A percentile compares a stretch with the other conserved stretches of the same genome.
Conservation (phyloP, 306 rosid species). For the Cicer pinnatifidum region DNA sequence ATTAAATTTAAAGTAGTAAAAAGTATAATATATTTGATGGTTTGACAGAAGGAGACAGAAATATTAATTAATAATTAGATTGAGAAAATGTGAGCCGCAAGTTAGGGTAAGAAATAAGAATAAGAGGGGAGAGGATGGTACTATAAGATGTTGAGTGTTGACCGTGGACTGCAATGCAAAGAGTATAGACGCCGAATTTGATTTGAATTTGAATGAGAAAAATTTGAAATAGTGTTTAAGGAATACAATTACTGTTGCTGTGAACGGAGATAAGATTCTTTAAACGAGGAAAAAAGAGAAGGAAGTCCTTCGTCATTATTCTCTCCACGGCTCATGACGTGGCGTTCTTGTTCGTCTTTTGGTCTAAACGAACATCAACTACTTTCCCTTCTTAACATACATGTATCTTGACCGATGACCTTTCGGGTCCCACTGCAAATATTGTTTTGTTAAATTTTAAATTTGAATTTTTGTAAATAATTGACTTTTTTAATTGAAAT, state of each 20-base stretch:
- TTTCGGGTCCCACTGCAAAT: constrained; percentile 21
- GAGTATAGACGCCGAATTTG: constrained; percentile 64
- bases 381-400: neutral
- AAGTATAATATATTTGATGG: neutral
- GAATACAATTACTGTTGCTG: neutral
- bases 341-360: neutral
- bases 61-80: neutral
- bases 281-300: constrained; percentile 43
- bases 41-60: neutral
- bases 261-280: constrained; percentile 45
- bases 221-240: neutral
- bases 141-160: constrained; percentile 26
- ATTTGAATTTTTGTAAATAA: no score
- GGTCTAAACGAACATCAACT: constrained; percentile 2
- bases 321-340: neutral
- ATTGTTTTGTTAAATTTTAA: no score
- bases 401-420: constrained; percentile 26
- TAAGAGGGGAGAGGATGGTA: neutral
- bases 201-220: constrained; percentile 61
- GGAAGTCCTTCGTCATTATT: neutral
- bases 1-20: no score
- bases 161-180: constrained; percentile 42
- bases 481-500: no score
- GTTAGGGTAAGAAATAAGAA: neutral
- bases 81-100: neutral